Evolutionary conservation across 352 stramenopile species (phyloP).

Genomic region (Globisporangium viniferum): DNA sequence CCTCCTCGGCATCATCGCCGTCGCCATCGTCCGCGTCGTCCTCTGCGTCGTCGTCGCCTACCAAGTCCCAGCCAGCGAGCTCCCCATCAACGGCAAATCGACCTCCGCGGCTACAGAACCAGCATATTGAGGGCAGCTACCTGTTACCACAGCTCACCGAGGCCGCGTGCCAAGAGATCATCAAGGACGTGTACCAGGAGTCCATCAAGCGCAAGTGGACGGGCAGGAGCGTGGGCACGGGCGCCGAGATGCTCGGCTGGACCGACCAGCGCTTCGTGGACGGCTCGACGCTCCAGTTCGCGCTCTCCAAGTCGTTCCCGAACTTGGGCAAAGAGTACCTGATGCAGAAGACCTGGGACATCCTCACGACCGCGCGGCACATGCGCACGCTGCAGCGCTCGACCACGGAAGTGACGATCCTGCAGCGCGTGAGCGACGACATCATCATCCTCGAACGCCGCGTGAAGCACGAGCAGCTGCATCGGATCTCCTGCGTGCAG

Average conservation of each 20-base stretch:
- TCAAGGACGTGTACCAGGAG: slow-evolving; percentile 13
- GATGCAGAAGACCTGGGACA: slow-evolving; percentile 19
- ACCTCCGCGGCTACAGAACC: neutral
- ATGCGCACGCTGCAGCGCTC: slow-evolving; percentile 15
- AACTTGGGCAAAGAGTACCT: slow-evolving; percentile 2
- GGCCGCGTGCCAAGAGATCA: slow-evolving; percentile 16
- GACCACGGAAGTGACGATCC: slow-evolving; percentile 10
- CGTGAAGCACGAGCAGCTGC: slow-evolving; percentile 8
- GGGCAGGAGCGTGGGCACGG: slow-evolving; percentile 8
- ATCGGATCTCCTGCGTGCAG: slow-evolving; percentile 3
- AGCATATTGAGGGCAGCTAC: neutral
- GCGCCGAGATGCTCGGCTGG: slow-evolving; percentile 17
- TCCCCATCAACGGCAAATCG: neutral
- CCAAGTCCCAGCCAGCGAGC: neutral
- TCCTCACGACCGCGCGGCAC: slow-evolving; percentile 12
- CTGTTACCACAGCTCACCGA: slow-evolving; percentile 1
- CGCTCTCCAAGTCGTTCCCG: slow-evolving; percentile 14
- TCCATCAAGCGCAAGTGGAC: slow-evolving; percentile 7
- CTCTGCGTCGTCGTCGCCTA: neutral
- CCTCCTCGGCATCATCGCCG: neutral
- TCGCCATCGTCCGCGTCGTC: neutral
- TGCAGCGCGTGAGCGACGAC: slow-evolving; percentile 16
- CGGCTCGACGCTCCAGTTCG: slow-evolving; percentile 16
- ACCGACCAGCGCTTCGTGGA: slow-evolving; percentile 17
- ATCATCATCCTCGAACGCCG: slow-evolving; percentile 15